Evolutionary conservation across 768 basidiomycete species (phyloP), one percentile per base, ranked within the genome.

Genomic region (Boletus barrowsii): DNA sequence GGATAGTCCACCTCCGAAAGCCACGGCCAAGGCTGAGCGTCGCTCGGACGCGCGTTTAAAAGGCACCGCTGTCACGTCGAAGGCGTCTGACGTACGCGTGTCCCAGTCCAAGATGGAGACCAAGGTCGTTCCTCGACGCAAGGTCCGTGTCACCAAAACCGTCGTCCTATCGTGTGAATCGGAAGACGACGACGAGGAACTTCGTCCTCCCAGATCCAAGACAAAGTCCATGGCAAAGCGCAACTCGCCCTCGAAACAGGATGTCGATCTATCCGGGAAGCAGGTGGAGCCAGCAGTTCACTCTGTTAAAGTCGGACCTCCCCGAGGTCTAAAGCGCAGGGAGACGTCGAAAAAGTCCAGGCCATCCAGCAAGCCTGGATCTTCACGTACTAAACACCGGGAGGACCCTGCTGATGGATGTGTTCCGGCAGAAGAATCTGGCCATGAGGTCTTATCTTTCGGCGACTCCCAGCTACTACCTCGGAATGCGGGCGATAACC

Each of bases 251-350:
- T 29, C 47, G 10, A 43, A 53, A 18, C 35, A 29, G 22, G 7
- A 22, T 3, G 14, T 43, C 9, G 41, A 42, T 15, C 22, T 17
- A 7, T 48, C 58, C 3, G 63, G 60, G 45, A 29, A 51, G 8
- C 56, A 46, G 26, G 49, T 30, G 6, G 51, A 45, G n/a, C 17
- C 35, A 5, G 2, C 40, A 2, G 22, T n/a, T 17, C 5, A 15
- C 7, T 49, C 30, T 14, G 35, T 58, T 13, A 68, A 68, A 32
- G 5, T 67, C 11, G 69, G 69, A 2, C 68, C 69, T 30, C 69
- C 68, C 22, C 65, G 61, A 26, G 63, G 67, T 24, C 40, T 42
- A 29, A 62, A 60, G 29, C 64, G 58, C 35, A 39, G 20, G 17
- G 18, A 40, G 17, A 35, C 1, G 37, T 20, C n/a, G 46, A 62